A percentile compares a stretch with the other conserved stretches of the same genome.
Conservation (phyloP, 2,329 filamentous ascomycete species). For the Lachnum nothofagi region DNA sequence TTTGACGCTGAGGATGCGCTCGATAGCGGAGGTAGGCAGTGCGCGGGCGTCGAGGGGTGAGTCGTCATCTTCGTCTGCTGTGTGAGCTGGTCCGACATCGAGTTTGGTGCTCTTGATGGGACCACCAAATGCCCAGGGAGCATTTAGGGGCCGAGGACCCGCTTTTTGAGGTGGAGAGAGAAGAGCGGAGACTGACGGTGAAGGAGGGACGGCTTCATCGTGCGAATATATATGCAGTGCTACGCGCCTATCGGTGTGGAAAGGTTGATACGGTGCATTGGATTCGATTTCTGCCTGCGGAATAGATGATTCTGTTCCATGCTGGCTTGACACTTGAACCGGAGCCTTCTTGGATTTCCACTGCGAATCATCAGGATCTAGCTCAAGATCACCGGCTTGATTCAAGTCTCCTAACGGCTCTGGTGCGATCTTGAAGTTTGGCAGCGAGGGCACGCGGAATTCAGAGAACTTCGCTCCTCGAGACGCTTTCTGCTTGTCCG, state of each 20-base stretch:
- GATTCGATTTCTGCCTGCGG: slow-evolving; percentile 87
- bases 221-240: slow-evolving; percentile 62
- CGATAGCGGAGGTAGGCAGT: slow-evolving; percentile 59
- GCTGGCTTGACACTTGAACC: slow-evolving; percentile 38
- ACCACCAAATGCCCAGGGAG: slow-evolving; percentile 57
- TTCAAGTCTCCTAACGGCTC: slow-evolving; percentile 53
- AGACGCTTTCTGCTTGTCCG: slow-evolving; percentile 52
- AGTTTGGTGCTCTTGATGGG: slow-evolving; percentile 46
- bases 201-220: slow-evolving; percentile 13
- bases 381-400: slow-evolving; percentile 34
- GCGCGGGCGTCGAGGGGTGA: slow-evolving; percentile 48
- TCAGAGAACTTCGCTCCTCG: slow-evolving; percentile 41
- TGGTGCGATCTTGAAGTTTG: slow-evolving; percentile 54
- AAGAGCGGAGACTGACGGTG: slow-evolving; percentile 26
- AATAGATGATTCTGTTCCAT: slow-evolving; percentile 53
- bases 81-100: slow-evolving; percentile 44
- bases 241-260: slow-evolving; percentile 85
- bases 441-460: slow-evolving; percentile 58
- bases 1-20: slow-evolving; percentile 53
- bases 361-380: slow-evolving; percentile 28
- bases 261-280: slow-evolving; percentile 90
- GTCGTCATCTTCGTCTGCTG: slow-evolving; percentile 50
- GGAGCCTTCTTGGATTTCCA: slow-evolving; percentile 36
- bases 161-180: slow-evolving; percentile 23
- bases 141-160: slow-evolving; percentile 9